Base-by-base conservation (phyloP, 306 rosid species). In the Pachyrhizus erosus region DNA sequence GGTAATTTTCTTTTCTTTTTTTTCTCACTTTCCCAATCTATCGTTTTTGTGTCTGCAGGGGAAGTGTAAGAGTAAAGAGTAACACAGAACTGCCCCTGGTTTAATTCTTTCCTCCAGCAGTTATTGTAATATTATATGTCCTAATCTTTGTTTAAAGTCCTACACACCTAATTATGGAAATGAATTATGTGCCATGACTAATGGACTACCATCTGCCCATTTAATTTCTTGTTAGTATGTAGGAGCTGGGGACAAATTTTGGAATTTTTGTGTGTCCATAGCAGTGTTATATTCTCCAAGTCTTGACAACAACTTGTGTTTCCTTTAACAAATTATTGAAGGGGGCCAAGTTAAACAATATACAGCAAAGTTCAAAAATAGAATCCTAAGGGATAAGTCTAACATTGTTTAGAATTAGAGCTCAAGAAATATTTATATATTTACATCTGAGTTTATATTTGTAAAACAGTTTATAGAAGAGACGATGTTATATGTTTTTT, bases 41-140 rank as follows among this genome's bases (percentile, higher is more conserved):
- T 18, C 43, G 15, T 20, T 12, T 2, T 78, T 23, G 13, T 55
- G 74, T 48, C 24, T 34, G 49, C 12, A 24, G 11, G 27, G 72
- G 49, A 61, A 62, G 57, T 58, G 37, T 7, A 51, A 1, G 15
- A 51, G 27, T 13, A 23, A 48, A 58, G n/a, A 45, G 6, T 61
- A 31, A 77, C 86, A 17, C 13, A 64, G 21, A 51, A 74, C 62
- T 51, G 21, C n/a, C n/a, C n/a, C n/a, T n/a, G n/a, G n/a, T n/a
- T n/a, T n/a, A n/a, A n/a, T n/a, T n/a, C n/a, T n/a, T n/a, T n/a
- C n/a, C n/a, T n/a, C n/a, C n/a, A n/a, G n/a, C 60, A 27, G 55
- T 51, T 66, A 73, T 55, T 79, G 68, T n/a, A 57, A 74, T 75
- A 72, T 55, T 84, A 29, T 48, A 43, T 42, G 43, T 48, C 74